Conservation (phyloP, 305 asterid species). For the Euphrasia arctica region DNA sequence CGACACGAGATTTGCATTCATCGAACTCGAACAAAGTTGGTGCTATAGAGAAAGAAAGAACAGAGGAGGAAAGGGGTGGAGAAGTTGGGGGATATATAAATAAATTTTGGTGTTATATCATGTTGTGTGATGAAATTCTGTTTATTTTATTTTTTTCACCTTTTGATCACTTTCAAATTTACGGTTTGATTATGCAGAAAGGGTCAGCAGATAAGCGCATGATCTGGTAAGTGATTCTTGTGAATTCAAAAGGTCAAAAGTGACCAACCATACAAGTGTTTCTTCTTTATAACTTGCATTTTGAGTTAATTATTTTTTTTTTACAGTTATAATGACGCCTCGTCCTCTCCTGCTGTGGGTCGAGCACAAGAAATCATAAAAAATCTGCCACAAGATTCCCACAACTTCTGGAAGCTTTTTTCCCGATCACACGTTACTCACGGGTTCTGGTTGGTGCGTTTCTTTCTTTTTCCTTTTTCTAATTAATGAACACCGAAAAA, state of each 20-base stretch:
- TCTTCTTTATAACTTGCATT: slow-evolving; percentile 1
- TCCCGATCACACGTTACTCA: slow-evolving; percentile 61
- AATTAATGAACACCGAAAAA: background rate
- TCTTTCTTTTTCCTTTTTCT: background rate
- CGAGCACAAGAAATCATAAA: slow-evolving; percentile 43
- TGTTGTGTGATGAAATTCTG: no score
- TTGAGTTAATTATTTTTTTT: background rate
- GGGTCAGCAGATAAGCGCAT: slow-evolving; percentile 22
- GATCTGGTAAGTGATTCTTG: slow-evolving; percentile 30
- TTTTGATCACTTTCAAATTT: background rate
- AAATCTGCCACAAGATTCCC: slow-evolving; percentile 35
- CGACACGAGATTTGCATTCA: no score
- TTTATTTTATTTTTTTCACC: no score
- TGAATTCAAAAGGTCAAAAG: background rate
- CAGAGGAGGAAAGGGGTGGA: no score
- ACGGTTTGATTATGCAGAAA: slow-evolving; percentile 26
- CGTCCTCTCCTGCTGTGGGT: slow-evolving; percentile 29
- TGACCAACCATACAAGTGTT: background rate
- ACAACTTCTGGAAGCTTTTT: slow-evolving; percentile 46
- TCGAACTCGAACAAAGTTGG: no score
- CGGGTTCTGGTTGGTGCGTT: slow-evolving; percentile 69
- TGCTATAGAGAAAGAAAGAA: no score
- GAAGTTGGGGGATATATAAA: no score
- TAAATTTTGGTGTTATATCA: no score
- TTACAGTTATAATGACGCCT: slow-evolving; percentile 14